Evolutionary conservation across 768 basidiomycete genomes (phyloP).

Genomic region (Trametes meyenii): DNA sequence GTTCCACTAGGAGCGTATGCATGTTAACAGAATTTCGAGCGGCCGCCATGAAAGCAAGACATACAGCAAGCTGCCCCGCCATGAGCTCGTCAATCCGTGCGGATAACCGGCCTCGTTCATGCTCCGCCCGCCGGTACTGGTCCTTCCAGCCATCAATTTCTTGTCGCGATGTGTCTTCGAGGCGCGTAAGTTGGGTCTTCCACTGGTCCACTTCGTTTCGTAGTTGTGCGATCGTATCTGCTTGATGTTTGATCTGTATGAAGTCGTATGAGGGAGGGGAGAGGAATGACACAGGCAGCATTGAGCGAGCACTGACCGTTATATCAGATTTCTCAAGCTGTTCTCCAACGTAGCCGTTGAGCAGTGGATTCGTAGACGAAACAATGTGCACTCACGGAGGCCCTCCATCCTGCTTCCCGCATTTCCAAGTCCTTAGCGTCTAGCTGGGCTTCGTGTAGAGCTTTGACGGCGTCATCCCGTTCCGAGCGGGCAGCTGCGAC

Average conservation of each 20-base stretch:
- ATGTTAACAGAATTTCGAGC: neutral
- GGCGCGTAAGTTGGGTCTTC: conserved; percentile 64
- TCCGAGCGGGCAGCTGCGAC: conserved; percentile 54
- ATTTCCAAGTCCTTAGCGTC: conserved; percentile 55
- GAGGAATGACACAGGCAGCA: neutral
- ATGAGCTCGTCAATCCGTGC: conserved; percentile 62
- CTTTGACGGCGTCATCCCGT: conserved; percentile 51
- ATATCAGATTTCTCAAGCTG: conserved; percentile 60
- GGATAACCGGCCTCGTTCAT: conserved; percentile 62
- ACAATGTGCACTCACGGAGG: conserved; percentile 45
- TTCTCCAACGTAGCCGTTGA: conserved; percentile 14
- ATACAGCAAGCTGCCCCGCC: conserved; percentile 40
- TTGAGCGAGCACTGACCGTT: conserved; percentile 43
- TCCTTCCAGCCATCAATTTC: conserved; percentile 77
- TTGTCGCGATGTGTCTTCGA: conserved; percentile 48
- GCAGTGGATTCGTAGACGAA: neutral
- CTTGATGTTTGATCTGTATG: conserved; percentile 57
- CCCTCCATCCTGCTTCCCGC: conserved; percentile 43
- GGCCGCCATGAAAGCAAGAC: conserved; percentile 23
- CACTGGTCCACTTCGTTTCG: conserved; percentile 68
- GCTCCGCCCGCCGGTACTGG: conserved; percentile 73
- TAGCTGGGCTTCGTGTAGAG: conserved; percentile 46
- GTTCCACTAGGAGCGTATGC: conserved; percentile 24
- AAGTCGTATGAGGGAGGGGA: neutral
- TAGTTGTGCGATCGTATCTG: conserved; percentile 61